Evolutionary conservation across 805 yeast genomes (phyloP).

Genomic region (Candida ficus): DNA sequence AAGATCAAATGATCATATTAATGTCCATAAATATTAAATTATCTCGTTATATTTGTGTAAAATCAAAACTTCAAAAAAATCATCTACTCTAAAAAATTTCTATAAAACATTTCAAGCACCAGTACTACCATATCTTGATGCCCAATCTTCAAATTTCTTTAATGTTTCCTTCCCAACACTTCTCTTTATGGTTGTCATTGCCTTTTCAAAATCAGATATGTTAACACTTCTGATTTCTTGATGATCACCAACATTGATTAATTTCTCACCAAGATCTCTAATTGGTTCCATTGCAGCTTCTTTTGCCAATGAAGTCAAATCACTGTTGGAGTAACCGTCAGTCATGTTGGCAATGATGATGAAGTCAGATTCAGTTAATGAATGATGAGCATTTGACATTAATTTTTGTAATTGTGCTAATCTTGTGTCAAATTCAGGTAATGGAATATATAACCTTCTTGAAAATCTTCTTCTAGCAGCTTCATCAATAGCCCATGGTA

Average conservation of each 20-base stretch:
- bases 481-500: slow-evolving; percentile 97
- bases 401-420: slow-evolving; percentile 63
- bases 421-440: slow-evolving; percentile 86
- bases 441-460: slow-evolving; percentile 85
- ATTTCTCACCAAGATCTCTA: slow-evolving; percentile 80
- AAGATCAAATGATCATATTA: too few relatives aligned
- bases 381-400: slow-evolving; percentile 66
- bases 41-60: too few relatives aligned
- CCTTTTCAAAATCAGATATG: slow-evolving; percentile 65
- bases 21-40: too few relatives aligned
- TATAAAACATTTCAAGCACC: slow-evolving; percentile 56
- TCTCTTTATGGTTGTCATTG: slow-evolving; percentile 78
- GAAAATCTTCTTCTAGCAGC: slow-evolving; percentile 94
- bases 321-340: slow-evolving; percentile 87
- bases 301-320: slow-evolving; percentile 87
- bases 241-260: slow-evolving; percentile 54
- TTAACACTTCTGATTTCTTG: slow-evolving; percentile 74
- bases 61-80: too few relatives aligned
- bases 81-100: too few relatives aligned
- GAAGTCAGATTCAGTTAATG: slow-evolving; percentile 59
- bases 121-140: slow-evolving; percentile 76
- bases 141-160: slow-evolving; percentile 83
- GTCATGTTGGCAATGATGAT: slow-evolving; percentile 59
- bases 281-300: slow-evolving; percentile 99
- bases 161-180: slow-evolving; percentile 84